A percentile compares a stretch with the other conserved stretches of the same genome.
Evolutionary conservation across 1,284 basidiomycete genomes (phyloP).

Genomic region (Marasmius sp.): DNA sequence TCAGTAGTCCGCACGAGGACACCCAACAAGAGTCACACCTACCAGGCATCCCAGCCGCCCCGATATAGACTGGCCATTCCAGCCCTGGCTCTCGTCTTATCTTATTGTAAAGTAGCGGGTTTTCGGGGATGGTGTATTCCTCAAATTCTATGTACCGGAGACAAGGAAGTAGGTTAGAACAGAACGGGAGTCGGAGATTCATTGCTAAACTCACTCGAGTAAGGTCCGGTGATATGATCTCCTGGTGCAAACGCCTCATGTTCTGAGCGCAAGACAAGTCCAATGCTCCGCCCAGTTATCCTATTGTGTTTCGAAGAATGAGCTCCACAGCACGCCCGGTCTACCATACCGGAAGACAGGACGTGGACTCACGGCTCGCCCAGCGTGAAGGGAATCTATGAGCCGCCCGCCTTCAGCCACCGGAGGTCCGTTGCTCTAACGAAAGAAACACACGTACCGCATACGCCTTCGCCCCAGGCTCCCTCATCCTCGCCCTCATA

Average conservation of each 20-base stretch:
- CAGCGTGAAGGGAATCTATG: constrained; percentile 28
- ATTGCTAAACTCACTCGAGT: too few relatives aligned
- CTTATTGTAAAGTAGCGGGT: constrained; percentile 13
- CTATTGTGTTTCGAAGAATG: constrained; percentile 18
- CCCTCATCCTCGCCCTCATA: constrained; percentile 41
- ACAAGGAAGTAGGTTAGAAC: neutral
- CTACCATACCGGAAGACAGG: too few relatives aligned
- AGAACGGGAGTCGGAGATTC: neutral
- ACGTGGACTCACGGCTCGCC: constrained; percentile 37
- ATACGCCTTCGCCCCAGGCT: constrained; percentile 24
- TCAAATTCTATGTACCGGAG: neutral
- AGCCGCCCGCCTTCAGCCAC: neutral
- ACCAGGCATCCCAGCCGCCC: constrained; percentile 34
- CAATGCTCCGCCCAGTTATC: constrained; percentile 35
- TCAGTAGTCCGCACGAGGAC: neutral
- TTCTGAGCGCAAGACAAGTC: constrained; percentile 44
- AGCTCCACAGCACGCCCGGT: neutral
- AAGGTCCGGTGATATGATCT: constrained; percentile 40
- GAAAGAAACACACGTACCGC: constrained; percentile 16
- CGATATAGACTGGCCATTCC: constrained; percentile 38
- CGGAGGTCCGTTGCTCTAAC: neutral
- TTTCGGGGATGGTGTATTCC: constrained; percentile 7
- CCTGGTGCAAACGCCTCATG: constrained; percentile 34
- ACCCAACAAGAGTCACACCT: neutral
- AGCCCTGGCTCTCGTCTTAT: constrained; percentile 37